Base-by-base conservation (phyloP, 2,329 filamentous ascomycete species). In the Xylaria sp. region DNA sequence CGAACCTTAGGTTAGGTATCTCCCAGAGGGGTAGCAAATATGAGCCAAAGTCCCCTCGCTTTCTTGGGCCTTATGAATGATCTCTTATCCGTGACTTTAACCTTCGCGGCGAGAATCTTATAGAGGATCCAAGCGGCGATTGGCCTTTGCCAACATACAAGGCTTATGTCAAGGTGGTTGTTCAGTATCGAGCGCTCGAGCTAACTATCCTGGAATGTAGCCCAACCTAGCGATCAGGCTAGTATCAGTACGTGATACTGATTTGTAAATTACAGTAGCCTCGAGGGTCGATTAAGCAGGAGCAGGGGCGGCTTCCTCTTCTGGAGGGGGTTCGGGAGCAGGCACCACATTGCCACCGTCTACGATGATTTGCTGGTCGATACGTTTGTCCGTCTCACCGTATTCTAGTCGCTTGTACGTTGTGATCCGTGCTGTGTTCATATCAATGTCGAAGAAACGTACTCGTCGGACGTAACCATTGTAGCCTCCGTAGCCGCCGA, bases 401-500 rank as follows among this genome's bases (percentile, higher is more conserved):
- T 87, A 84, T 77, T 98, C 95, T 17, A 97, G 83, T 58, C 96
- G 87, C 82, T 98, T 98, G 88, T 95, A 99, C 0, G 95, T 99
- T 57, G 88, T 89, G 73, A 99, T 94, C 55, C 93, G 88, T 7
- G 92, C 95, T 68, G 93, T 89, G 77, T 97, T 97, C 81, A 94
- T 93, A 79, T 99, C 95, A 59, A 99, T 89, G 74, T 98, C 95
- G 78, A 96, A 99, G 51, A 99, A 87, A 56, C 96, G 88, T 61
- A 98, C 86, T 34, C 94, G 89, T 30, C 96, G 91, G 75, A 94
- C 86, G 78, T 92, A 98, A 3, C 91, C 92, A 50, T 90, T 90
- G 78, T 98, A 98, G 5, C 95, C 94, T 21, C 92, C 96, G 78
- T 99, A 99, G 0, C 96, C 96, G 64, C 96, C 96, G 75, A 99